Evolutionary conservation across 2,329 filamentous ascomycete genomes (phyloP).

Genomic region (Biscogniauxia sp.): DNA sequence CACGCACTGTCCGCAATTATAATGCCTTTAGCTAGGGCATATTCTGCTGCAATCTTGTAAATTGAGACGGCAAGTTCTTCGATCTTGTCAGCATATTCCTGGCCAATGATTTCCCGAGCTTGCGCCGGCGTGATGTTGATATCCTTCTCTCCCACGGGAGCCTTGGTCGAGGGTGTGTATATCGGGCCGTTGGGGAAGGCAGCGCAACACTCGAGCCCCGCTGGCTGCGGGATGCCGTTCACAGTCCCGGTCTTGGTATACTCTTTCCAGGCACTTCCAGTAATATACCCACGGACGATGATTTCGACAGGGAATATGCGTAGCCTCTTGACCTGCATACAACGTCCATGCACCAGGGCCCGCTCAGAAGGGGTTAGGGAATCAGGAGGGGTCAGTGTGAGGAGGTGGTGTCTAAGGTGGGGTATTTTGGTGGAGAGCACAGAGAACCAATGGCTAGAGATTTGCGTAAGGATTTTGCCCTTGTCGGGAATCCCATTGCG

Average conservation of each 20-base stretch:
- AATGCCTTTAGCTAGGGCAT: constrained; percentile 64
- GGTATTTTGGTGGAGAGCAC: constrained; percentile 45
- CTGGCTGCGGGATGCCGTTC: constrained; percentile 71
- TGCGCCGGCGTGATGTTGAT: constrained; percentile 77
- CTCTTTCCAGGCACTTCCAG: constrained; percentile 79
- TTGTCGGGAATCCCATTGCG: constrained; percentile 60
- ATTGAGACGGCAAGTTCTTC: constrained; percentile 62
- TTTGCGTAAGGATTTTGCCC: constrained; percentile 48
- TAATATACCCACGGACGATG: constrained; percentile 84
- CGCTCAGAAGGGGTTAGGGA: constrained; percentile 42
- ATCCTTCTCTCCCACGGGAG: constrained; percentile 71
- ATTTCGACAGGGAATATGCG: constrained; percentile 76
- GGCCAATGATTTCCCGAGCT: constrained; percentile 61
- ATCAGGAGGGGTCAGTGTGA: constrained; percentile 40
- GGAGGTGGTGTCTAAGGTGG: constrained; percentile 49
- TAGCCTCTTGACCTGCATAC: constrained; percentile 74
- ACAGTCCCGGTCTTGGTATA: constrained; percentile 70
- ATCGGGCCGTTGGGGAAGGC: constrained; percentile 65
- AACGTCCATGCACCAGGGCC: constrained; percentile 58
- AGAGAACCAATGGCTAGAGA: constrained; percentile 52
- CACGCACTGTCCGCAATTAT: constrained; percentile 59
- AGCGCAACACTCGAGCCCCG: constrained; percentile 60
- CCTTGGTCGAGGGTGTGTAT: constrained; percentile 79
- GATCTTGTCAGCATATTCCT: constrained; percentile 60
- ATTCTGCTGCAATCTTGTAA: constrained; percentile 60